These are phyloP conservation scores for Boletus bicolor DNA, from an alignment of 768 basidiomycete species.

Conservation along the genomic window DNA sequence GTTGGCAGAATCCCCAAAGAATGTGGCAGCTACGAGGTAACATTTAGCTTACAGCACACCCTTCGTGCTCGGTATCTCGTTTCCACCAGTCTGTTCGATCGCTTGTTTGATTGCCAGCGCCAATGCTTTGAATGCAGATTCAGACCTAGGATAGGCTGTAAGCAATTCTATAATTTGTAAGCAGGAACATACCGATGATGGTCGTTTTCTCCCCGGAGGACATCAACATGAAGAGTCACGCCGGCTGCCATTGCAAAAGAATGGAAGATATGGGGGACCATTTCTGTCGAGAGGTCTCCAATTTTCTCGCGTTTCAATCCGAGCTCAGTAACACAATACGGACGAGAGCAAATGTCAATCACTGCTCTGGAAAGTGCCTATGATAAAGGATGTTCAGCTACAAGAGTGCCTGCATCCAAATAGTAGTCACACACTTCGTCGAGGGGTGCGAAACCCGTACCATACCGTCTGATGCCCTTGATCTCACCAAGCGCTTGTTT, in stretches of 20 bases:
- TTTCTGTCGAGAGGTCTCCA: slow-evolving; percentile 94
- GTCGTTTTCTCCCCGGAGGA: slow-evolving; percentile 92
- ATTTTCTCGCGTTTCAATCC: slow-evolving; percentile 87
- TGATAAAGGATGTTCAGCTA: slow-evolving; percentile 1
- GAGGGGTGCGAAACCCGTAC: slow-evolving; percentile 93
- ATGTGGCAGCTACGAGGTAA: not conserved
- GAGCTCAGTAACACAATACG: slow-evolving; percentile 91
- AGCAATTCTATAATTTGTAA: not conserved
- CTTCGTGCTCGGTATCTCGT: slow-evolving; percentile 95
- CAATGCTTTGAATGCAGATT: slow-evolving; percentile 97
- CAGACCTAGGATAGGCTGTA: slow-evolving; percentile 56
- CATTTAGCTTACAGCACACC: slow-evolving; percentile 68
- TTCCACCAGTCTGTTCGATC: slow-evolving; percentile 83
- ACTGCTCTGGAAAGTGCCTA: slow-evolving; percentile 95
- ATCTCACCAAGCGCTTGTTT: slow-evolving; percentile 94
- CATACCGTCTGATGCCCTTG: slow-evolving; percentile 90
- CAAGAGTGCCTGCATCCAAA: not conserved
- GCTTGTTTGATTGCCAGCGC: slow-evolving; percentile 95
- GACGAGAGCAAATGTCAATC: slow-evolving; percentile 96
- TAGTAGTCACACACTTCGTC: slow-evolving; percentile 69
- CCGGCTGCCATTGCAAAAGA: slow-evolving; percentile 98
- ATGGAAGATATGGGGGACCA: slow-evolving; percentile 97
- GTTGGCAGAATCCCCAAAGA: not conserved
- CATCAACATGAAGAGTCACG: slow-evolving; percentile 91
- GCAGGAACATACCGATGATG: slow-evolving; percentile 77